Evolutionary conservation across 2,329 filamentous ascomycete genomes (phyloP), one percentile per base, ranked within the genome.

Genomic region (Pseudocercospora eumusae): DNA sequence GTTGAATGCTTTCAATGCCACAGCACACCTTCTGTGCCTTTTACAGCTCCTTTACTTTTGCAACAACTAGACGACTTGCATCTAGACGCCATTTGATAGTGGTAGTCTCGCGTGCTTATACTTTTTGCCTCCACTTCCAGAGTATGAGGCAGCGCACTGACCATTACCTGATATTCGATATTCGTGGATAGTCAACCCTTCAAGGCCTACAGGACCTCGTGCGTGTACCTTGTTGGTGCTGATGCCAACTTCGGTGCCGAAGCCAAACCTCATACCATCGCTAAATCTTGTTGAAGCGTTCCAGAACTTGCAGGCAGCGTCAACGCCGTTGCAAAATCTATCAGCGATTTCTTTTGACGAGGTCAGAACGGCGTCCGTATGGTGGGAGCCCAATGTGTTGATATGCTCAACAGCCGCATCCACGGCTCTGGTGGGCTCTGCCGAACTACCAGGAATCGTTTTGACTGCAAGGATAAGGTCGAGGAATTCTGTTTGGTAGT

Each of bases 181-280:
- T 81, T 97, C 97, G 80, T 99, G 97, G 65, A 98, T 98, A 75
- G 92, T 96, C 75, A 99, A 78, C 0, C 95, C 95, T 73, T 98
- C 95, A 57, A 99, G 80, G 1, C 95, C 95, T 5, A 99, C 95
- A 0, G 95, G 95, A 0, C 95, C 95, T 56, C 95, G 83, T 1
- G 91, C 90, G 75, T 99, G 95, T 66, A 99, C 96, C 82, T 98
- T 99, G 82, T 97, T 99, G 55, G 95, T 99, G 79, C 91, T 96
- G 78, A 99, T 98, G 59, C 95, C 95, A 23, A 99, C 95, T 79
- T 99, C 95, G 0, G 95, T 98, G 53, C 95, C 95, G 77, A 99
- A 99, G 7, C 95, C 95, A 75, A 96, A 98, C 45, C 95, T 85
- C 90, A 96, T 97, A 7, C 95, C 95, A 75, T 99, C 95, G 5